Conservation (phyloP, 495 filamentous ascomycete species). For the Hyaloscypha hepaticicola region DNA sequence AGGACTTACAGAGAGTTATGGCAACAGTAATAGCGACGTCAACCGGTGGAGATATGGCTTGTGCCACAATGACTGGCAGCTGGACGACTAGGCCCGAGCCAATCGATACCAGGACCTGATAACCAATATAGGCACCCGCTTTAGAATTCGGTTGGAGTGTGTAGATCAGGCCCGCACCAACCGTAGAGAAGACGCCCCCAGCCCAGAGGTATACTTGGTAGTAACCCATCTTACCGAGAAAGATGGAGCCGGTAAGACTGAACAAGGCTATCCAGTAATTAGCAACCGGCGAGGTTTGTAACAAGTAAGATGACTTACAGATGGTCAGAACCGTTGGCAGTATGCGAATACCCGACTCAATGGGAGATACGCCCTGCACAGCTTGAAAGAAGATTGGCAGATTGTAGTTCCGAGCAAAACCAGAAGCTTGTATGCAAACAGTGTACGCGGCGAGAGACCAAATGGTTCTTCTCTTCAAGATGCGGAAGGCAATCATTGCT, state of each 20-base stretch:
- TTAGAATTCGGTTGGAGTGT: slow-evolving; percentile 23
- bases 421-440: neutral
- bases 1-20: slow-evolving; percentile 35
- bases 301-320: neutral
- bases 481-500: slow-evolving; percentile 1
- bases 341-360: slow-evolving; percentile 48
- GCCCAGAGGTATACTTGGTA: slow-evolving; percentile 39
- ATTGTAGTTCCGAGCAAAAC: slow-evolving; percentile 45
- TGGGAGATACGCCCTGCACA: slow-evolving; percentile 45
- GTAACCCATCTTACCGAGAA: too few species aligned
- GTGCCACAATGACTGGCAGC: slow-evolving; percentile 10
- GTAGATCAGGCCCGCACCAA: slow-evolving; percentile 36
- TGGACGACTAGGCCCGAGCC: slow-evolving; percentile 17
- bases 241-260: slow-evolving; percentile 42
- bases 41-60: neutral
- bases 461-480: neutral
- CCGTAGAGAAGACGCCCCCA: slow-evolving; percentile 22
- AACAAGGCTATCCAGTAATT: slow-evolving; percentile 53
- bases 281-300: slow-evolving; percentile 43
- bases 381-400: slow-evolving; percentile 69
- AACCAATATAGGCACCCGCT: slow-evolving; percentile 15
- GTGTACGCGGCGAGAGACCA: neutral
- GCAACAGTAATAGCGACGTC: slow-evolving; percentile 8
- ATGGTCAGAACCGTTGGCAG: slow-evolving; percentile 51
- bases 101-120: slow-evolving; percentile 12